These are phyloP conservation scores for Ziziphus jujuba DNA, from an alignment of 306 rosid genomes.

Conservation along the genomic window DNA sequence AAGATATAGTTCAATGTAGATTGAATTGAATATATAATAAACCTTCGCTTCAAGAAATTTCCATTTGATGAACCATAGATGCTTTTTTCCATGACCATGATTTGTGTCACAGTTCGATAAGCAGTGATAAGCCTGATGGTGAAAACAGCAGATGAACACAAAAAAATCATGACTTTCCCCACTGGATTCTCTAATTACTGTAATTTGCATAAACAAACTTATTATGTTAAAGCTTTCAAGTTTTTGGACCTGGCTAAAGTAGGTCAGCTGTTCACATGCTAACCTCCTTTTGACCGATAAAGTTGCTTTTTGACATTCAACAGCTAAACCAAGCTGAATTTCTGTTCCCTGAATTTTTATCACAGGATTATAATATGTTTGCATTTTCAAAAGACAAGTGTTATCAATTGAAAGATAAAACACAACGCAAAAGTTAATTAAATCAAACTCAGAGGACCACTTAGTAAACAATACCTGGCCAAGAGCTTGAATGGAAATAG, in stretches of 20 bases:
- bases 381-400: no score
- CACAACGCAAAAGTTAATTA: no score
- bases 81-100: conserved; percentile 68
- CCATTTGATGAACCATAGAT: conserved; percentile 81
- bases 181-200: background rate
- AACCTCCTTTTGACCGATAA: conserved; percentile 83
- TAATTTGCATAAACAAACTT: no score
- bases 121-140: conserved; percentile 73
- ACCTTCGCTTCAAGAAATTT: conserved; percentile 93
- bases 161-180: background rate
- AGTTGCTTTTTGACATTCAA: conserved; percentile 80
- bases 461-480: conserved; percentile 66
- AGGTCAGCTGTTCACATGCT: conserved; percentile 89
- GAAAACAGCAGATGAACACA: conserved; percentile 19
- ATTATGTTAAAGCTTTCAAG: no score
- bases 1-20: conserved; percentile 2
- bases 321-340: conserved; percentile 95
- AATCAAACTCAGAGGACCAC: no score
- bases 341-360: conserved; percentile 69
- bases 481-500: conserved; percentile 73
- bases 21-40: conserved; percentile 6
- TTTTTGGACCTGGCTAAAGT: conserved; percentile 70
- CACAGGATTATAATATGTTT: conserved; percentile 12
- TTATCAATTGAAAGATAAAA: no score
- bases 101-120: conserved; percentile 54